These are phyloP conservation scores for Aschersonia sp. DNA, from an alignment of 2,329 filamentous ascomycete species.

Conservation along the genomic window DNA sequence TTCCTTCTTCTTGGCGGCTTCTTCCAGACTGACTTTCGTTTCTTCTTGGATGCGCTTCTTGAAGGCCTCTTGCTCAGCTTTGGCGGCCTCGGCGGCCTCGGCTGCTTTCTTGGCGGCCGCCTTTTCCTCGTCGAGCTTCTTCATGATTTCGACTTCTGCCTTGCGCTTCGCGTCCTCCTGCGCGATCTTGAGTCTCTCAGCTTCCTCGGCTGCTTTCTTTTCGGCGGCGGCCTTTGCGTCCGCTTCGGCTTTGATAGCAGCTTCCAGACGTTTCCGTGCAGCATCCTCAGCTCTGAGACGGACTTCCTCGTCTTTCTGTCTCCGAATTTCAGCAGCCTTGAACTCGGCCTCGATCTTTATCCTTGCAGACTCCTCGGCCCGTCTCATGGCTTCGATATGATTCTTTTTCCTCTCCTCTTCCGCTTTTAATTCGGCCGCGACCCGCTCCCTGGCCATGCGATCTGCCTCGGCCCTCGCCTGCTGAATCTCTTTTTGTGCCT, in stretches of 20 bases:
- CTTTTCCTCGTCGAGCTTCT: constrained; percentile 24
- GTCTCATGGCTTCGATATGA: constrained; percentile 19
- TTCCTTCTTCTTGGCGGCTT: constrained; percentile 37
- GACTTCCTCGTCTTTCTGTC: constrained; percentile 24
- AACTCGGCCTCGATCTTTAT: constrained; percentile 24
- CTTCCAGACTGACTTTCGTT: constrained; percentile 32
- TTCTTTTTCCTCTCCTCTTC: constrained; percentile 29
- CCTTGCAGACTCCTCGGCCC: constrained; percentile 22
- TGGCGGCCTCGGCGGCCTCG: constrained; percentile 29
- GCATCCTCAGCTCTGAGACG: constrained; percentile 31
- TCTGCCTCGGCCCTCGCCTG: constrained; percentile 31
- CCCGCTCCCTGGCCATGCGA: constrained; percentile 25
- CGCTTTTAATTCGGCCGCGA: constrained; percentile 27
- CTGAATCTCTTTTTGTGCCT: constrained; percentile 31
- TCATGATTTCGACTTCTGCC: constrained; percentile 23
- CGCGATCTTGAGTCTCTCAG: constrained; percentile 21
- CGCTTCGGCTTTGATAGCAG: constrained; percentile 24
- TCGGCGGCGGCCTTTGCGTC: constrained; percentile 28
- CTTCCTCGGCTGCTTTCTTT: constrained; percentile 26
- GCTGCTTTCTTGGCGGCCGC: constrained; percentile 25
- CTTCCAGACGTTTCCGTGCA: constrained; percentile 24
- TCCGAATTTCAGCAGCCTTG: constrained; percentile 27
- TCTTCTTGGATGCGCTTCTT: constrained; percentile 43
- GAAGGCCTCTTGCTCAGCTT: constrained; percentile 43
- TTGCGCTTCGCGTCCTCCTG: constrained; percentile 23